These are phyloP conservation scores for Trichoderma afroharzianum DNA, from an alignment of 2,329 filamentous ascomycete genomes.

Conservation along the genomic window DNA sequence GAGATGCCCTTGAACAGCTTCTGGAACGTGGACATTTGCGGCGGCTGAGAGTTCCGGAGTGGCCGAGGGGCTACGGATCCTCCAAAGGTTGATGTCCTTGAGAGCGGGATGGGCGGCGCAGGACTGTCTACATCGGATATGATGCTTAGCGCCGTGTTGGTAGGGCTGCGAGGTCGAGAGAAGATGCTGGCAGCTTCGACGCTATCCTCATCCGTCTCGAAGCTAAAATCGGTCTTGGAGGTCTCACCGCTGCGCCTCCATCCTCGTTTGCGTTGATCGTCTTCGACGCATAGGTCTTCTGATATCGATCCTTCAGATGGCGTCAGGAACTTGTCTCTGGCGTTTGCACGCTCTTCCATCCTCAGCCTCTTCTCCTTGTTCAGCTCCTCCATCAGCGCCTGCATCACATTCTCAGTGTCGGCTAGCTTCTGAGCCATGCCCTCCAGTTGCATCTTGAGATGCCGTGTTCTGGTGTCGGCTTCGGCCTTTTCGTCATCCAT, in stretches of 20 bases:
- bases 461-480: constrained; percentile 47
- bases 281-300: constrained; percentile 53
- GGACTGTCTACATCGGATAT: constrained; percentile 30
- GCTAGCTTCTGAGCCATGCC: constrained; percentile 52
- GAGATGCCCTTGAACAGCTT: constrained; percentile 43
- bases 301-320: constrained; percentile 42
- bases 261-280: constrained; percentile 41
- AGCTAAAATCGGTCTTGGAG: constrained; percentile 39
- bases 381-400: constrained; percentile 48
- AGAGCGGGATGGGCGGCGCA: constrained; percentile 18
- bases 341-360: constrained; percentile 34
- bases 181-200: constrained; percentile 55
- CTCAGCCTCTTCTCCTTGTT: constrained; percentile 48
- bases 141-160: constrained; percentile 40
- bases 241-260: constrained; percentile 45
- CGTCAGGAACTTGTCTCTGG: constrained; percentile 26
- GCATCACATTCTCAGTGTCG: constrained; percentile 52
- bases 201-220: constrained; percentile 52
- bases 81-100: constrained; percentile 26
- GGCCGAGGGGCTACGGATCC: constrained; percentile 22
- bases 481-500: constrained; percentile 55
- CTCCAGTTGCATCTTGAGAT: constrained; percentile 58
- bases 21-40: constrained; percentile 36
- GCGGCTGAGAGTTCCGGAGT: constrained; percentile 35
- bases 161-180: constrained; percentile 57